phyloP scores from a whole-genome alignment of 1,284 basidiomycete species.

The Ganoderma resinaceum region DNA sequence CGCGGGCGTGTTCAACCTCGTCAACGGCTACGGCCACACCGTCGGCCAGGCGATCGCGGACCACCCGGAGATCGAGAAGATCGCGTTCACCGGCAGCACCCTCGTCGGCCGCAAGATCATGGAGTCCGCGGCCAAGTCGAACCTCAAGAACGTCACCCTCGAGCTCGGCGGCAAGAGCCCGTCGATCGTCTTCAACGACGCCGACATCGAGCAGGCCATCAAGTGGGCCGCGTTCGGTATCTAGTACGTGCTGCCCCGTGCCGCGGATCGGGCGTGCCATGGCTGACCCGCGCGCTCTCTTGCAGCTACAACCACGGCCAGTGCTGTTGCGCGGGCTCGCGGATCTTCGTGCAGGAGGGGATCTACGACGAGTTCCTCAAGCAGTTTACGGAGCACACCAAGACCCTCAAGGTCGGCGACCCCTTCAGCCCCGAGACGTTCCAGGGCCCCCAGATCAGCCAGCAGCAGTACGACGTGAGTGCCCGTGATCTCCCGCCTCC shows the following conservation, averaged over 20 bases:
- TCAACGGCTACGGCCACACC: conserved; percentile 69
- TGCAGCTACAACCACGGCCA: conserved; percentile 82
- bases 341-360: conserved; percentile 84
- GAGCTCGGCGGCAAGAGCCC: conserved; percentile 95
- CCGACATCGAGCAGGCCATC: conserved; percentile 80
- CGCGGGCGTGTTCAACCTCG: conserved; percentile 76
- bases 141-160: conserved; percentile 90
- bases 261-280: neutral
- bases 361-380: conserved; percentile 85
- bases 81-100: conserved; percentile 81
- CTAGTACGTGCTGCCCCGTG: conserved; percentile 55
- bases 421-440: conserved; percentile 77
- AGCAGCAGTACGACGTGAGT: conserved; percentile 68
- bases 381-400: conserved; percentile 64
- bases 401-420: conserved; percentile 74
- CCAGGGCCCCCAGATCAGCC: conserved; percentile 91
- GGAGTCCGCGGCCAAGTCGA: conserved; percentile 83
- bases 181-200: conserved; percentile 78
- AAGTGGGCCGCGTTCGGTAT: conserved; percentile 85
- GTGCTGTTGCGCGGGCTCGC: conserved; percentile 85
- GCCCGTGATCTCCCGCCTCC: no score
- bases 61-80: conserved; percentile 76
- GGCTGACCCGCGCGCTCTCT: neutral
- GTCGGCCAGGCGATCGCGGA: conserved; percentile 69
- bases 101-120: conserved; percentile 87